Evolutionary conservation across 2,329 filamentous ascomycete species (phyloP).

Genomic region (Pyricularia grisea): DNA sequence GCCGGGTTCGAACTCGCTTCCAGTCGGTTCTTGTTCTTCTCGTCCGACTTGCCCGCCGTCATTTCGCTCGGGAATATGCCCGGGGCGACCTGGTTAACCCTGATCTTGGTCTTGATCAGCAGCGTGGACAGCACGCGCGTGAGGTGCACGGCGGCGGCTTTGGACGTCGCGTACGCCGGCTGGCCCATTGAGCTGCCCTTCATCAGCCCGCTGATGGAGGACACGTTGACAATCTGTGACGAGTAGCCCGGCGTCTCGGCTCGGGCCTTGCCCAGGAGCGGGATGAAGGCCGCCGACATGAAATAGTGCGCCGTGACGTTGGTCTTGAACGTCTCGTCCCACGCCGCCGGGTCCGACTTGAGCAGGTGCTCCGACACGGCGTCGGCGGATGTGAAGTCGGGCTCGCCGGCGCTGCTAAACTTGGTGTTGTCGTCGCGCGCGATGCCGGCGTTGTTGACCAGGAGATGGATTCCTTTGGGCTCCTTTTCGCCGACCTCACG

Average conservation of each 20-base stretch:
- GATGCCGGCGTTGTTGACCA: not conserved
- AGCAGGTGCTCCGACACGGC: constrained; percentile 46
- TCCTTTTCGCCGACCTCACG: constrained; percentile 34
- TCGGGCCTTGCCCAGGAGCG: constrained; percentile 45
- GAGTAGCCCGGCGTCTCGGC: constrained; percentile 36
- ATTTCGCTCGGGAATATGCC: constrained; percentile 66
- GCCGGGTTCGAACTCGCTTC: constrained; percentile 34
- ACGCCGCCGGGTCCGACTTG: constrained; percentile 44
- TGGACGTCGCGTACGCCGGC: constrained; percentile 18
- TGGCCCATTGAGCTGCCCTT: constrained; percentile 23
- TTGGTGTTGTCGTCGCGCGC: constrained; percentile 31
- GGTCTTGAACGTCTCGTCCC: constrained; percentile 62
- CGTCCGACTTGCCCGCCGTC: constrained; percentile 43
- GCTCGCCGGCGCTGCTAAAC: constrained; percentile 35
- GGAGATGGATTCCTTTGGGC: not conserved
- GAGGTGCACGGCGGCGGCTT: constrained; percentile 56
- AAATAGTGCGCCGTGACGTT: constrained; percentile 67
- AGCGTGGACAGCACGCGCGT: constrained; percentile 55
- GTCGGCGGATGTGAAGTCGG: constrained; percentile 23
- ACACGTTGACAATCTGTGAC: constrained; percentile 57
- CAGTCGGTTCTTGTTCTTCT: constrained; percentile 48
- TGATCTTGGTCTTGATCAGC: constrained; percentile 46
- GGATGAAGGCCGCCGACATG: constrained; percentile 51
- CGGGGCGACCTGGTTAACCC: constrained; percentile 65
- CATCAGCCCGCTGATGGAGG: constrained; percentile 55